Conservation (phyloP, 2,329 filamentous ascomycete species). For the Cytospora mali region DNA sequence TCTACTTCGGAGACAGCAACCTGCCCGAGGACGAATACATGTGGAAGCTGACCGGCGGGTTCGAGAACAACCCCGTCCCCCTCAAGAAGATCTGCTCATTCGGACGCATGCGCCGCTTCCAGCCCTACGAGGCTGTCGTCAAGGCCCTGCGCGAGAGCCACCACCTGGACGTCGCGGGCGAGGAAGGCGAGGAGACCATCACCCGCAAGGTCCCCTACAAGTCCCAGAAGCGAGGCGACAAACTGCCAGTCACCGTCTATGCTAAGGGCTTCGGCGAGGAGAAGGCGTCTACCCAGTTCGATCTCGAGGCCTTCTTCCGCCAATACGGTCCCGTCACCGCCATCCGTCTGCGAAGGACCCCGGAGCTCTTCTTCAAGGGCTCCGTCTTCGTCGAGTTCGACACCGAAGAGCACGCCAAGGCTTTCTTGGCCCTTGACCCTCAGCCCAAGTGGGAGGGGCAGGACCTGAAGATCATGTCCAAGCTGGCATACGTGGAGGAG, state of each 20-base stretch:
- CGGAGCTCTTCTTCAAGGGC: slow-evolving; percentile 82
- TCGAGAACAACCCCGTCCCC: slow-evolving; percentile 78
- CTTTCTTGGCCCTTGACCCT: slow-evolving; percentile 78
- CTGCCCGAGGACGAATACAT: slow-evolving; percentile 87
- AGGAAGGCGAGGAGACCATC: slow-evolving; percentile 70
- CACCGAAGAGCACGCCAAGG: slow-evolving; percentile 74
- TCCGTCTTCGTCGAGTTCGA: slow-evolving; percentile 95
- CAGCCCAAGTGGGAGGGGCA: slow-evolving; percentile 83
- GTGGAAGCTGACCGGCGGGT: slow-evolving; percentile 74
- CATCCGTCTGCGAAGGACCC: slow-evolving; percentile 81
- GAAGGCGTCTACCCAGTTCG: slow-evolving; percentile 81
- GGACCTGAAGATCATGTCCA: slow-evolving; percentile 80
- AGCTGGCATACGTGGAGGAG: slow-evolving; percentile 82
- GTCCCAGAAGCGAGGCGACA: slow-evolving; percentile 60
- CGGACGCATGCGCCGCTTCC: slow-evolving; percentile 95
- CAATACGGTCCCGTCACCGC: slow-evolving; percentile 77
- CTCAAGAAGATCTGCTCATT: slow-evolving; percentile 81
- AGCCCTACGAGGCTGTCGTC: slow-evolving; percentile 82
- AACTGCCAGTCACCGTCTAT: slow-evolving; percentile 78
- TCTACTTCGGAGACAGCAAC: slow-evolving; percentile 94
- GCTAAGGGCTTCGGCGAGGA: slow-evolving; percentile 93
- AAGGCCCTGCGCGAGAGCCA: slow-evolving; percentile 79
- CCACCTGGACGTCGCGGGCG: slow-evolving; percentile 71
- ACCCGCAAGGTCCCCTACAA: slow-evolving; percentile 76
- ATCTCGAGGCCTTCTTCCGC: slow-evolving; percentile 90